Evolutionary conservation across 2,329 filamentous ascomycete genomes (phyloP).

Genomic region (Fusarium praegraminearum): DNA sequence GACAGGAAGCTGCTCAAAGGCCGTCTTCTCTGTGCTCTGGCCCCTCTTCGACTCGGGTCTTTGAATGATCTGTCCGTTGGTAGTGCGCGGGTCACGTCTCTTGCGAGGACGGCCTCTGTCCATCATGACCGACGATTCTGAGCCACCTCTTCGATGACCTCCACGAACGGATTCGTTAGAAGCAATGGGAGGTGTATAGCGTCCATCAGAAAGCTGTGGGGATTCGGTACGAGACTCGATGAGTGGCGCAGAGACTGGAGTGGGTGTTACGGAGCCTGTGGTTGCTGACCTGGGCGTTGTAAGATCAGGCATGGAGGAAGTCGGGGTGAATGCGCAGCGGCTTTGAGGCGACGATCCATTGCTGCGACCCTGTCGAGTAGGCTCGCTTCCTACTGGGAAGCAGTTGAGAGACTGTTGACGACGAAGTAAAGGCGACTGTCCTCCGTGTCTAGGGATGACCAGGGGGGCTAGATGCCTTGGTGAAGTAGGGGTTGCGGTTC

Average conservation of each 20-base stretch:
- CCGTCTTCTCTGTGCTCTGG: slow-evolving; percentile 65
- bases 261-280: slow-evolving; percentile 56
- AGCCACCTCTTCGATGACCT: slow-evolving; percentile 65
- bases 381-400: slow-evolving; percentile 61
- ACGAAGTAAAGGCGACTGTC: slow-evolving; percentile 41
- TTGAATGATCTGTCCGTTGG: slow-evolving; percentile 54
- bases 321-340: slow-evolving; percentile 56
- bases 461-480: slow-evolving; percentile 67
- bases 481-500: slow-evolving; percentile 54
- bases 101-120: slow-evolving; percentile 72
- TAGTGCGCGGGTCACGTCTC: slow-evolving; percentile 58
- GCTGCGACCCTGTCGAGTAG: slow-evolving; percentile 55
- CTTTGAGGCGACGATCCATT: slow-evolving; percentile 61
- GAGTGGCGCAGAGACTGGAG: slow-evolving; percentile 63
- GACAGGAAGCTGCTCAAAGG: slow-evolving; percentile 71
- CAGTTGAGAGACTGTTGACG: slow-evolving; percentile 58
- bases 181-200: slow-evolving; percentile 46
- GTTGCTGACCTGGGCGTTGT: slow-evolving; percentile 60
- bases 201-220: slow-evolving; percentile 60
- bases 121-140: slow-evolving; percentile 67
- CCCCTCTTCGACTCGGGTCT: slow-evolving; percentile 58
- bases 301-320: slow-evolving; percentile 53
- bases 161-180: slow-evolving; percentile 24
- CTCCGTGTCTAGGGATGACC: slow-evolving; percentile 61
- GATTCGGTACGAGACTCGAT: slow-evolving; percentile 57